A percentile compares a stretch with the other conserved stretches of the same genome.
These are phyloP conservation scores for Botrytis fragariae DNA, from an alignment of 2,329 filamentous ascomycete genomes.

Conservation along the genomic window DNA sequence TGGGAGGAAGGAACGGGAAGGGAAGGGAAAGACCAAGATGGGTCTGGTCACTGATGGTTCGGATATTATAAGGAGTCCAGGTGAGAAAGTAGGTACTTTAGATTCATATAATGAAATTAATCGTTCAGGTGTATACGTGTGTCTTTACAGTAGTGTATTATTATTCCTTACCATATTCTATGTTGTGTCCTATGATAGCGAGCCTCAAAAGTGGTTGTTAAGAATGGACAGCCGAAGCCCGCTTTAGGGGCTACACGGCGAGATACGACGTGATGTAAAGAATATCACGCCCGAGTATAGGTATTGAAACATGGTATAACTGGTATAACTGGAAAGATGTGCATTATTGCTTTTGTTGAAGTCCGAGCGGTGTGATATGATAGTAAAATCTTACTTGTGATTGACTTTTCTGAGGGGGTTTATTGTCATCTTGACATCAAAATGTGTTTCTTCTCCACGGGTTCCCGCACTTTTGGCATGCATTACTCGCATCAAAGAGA, in stretches of 20 bases:
- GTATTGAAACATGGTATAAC: background rate
- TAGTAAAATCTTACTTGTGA: background rate
- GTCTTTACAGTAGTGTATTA: background rate
- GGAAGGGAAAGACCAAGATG: background rate
- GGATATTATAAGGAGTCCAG: background rate
- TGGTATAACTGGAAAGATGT: background rate
- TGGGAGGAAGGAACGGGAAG: background rate
- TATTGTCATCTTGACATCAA: background rate
- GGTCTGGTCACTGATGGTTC: background rate
- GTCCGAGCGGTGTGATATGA: constrained; percentile 2
- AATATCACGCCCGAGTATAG: background rate
- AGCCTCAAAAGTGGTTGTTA: background rate
- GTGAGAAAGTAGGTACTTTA: background rate
- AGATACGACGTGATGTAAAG: background rate
- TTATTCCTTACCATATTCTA: background rate
- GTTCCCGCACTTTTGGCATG: background rate
- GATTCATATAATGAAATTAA: background rate
- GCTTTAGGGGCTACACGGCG: background rate
- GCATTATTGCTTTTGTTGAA: background rate
- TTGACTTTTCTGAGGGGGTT: background rate
- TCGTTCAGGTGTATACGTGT: background rate
- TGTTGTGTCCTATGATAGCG: too few relatives aligned
- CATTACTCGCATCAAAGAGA: background rate
- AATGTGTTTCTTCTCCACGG: background rate
- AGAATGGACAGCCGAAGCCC: background rate